Conservation (phyloP, 306 rosid species). For the peach (Prunus persica) region Prunus_persica_NCBIv2 NC_034009.1:41489501-41490000, state of each 20-base stretch:
- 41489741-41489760: neutral
- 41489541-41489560: constrained; percentile 50
- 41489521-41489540: neutral
- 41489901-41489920: constrained; percentile 68
- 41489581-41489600: constrained; percentile 56
- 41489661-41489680: constrained; percentile 47
- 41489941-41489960: constrained; percentile 63
- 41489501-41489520: constrained; percentile 1
- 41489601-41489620: constrained; percentile 73
- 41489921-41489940: constrained; percentile 80
- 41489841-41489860: constrained; percentile 71
- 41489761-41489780: constrained; percentile 8
- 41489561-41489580: constrained; percentile 59
- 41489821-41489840: constrained; percentile 77
- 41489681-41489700: constrained; percentile 62
- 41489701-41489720: neutral
- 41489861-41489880: constrained; percentile 72
- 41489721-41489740: constrained; percentile 1
- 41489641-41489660: constrained; percentile 66
- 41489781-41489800: constrained; percentile 16
- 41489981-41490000: constrained; percentile 95
- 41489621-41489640: constrained; percentile 61
- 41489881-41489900: constrained; percentile 53
- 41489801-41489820: constrained; percentile 45
- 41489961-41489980: constrained; percentile 95